These are phyloP conservation scores for Fusarium sp. DNA, from an alignment of 2,329 filamentous ascomycete species.

Conservation along the genomic window DNA sequence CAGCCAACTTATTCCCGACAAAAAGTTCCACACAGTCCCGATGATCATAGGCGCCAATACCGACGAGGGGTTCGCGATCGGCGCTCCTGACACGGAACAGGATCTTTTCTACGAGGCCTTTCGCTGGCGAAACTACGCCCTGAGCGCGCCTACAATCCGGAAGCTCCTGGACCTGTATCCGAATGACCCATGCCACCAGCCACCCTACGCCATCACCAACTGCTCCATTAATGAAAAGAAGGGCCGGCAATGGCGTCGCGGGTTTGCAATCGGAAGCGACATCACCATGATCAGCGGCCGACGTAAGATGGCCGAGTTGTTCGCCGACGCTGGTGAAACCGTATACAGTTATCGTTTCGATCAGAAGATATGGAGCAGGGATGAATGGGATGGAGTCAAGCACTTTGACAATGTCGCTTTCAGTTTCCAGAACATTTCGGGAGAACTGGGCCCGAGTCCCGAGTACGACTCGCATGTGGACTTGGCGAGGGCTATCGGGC, in stretches of 20 bases:
- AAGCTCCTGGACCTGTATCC: conserved; percentile 64
- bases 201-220: conserved; percentile 54
- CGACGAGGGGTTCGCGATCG: conserved; percentile 63
- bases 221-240: conserved; percentile 41
- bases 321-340: conserved; percentile 50
- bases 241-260: conserved; percentile 62
- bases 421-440: conserved; percentile 67
- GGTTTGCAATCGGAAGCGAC: conserved; percentile 62
- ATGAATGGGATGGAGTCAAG: conserved; percentile 58
- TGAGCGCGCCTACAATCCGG: conserved; percentile 61
- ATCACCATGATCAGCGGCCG: conserved; percentile 65
- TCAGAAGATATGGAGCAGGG: conserved; percentile 60
- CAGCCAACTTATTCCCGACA: conserved; percentile 60
- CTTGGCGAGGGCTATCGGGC: conserved; percentile 56
- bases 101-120: conserved; percentile 56
- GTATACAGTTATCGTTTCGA: conserved; percentile 68
- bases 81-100: conserved; percentile 57
- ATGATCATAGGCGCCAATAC: conserved; percentile 65
- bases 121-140: conserved; percentile 62
- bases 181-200: conserved; percentile 62
- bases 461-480: conserved; percentile 56
- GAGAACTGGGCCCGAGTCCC: conserved; percentile 62
- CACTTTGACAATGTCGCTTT: conserved; percentile 68
- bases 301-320: conserved; percentile 62
- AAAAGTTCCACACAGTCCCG: conserved; percentile 61